Conservation (phyloP, 129 eudicot species). For the Artemisia tridentata region DNA sequence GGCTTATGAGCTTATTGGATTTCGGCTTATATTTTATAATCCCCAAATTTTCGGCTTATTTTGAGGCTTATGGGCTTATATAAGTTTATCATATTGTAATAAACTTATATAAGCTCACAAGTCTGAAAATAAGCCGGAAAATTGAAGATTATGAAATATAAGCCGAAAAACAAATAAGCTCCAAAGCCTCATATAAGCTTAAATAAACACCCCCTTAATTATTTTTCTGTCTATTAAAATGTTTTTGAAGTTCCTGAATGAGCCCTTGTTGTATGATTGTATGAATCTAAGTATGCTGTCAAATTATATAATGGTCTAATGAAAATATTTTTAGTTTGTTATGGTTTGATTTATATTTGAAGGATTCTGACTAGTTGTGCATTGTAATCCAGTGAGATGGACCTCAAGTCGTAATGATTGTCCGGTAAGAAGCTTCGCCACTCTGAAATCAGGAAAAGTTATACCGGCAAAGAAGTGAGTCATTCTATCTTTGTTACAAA, state of each 20-base stretch:
- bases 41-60: no score
- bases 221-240: neutral
- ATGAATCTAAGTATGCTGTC: neutral
- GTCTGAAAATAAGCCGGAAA: no score
- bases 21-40: no score
- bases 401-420: conserved; percentile 18
- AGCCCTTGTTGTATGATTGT: neutral
- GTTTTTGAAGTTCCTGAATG: neutral
- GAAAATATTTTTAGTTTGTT: neutral
- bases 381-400: conserved; percentile 47
- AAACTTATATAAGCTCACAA: no score
- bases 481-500: neutral
- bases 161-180: no score
- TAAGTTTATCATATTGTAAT: no score
- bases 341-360: conserved; percentile 8
- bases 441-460: conserved; percentile 58
- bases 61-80: no score
- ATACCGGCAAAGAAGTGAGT: conserved; percentile 61
- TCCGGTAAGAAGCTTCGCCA: conserved; percentile 59
- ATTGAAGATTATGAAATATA: no score
- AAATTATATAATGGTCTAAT: neutral
- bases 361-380: conserved; percentile 31
- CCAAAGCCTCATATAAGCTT: no score
- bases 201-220: neutral
- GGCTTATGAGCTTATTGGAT: no score